phyloP scores from a whole-genome alignment of 768 basidiomycete genomes.

The Boletales sp. region DNA sequence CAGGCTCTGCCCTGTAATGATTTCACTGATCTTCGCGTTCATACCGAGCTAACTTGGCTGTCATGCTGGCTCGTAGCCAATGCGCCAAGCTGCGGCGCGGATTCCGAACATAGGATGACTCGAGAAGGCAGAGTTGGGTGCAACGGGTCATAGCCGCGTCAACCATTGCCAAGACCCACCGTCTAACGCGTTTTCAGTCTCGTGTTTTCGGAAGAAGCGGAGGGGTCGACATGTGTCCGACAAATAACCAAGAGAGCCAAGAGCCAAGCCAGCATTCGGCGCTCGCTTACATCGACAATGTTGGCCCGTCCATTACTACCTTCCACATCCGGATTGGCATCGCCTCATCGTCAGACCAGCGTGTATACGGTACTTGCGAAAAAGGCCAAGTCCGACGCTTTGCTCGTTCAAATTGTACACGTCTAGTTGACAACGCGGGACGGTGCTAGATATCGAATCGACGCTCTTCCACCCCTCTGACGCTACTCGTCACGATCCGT shows the following conservation, averaged over 20 bases:
- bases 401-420: no score
- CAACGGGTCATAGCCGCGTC: constrained; percentile 1
- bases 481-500: constrained; percentile 52
- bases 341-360: no score
- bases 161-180: neutral
- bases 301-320: constrained; percentile 15
- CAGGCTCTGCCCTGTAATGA: neutral
- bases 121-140: neutral
- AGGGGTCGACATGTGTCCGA: neutral
- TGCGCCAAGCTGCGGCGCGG: neutral
- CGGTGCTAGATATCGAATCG: constrained; percentile 32
- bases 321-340: constrained; percentile 5
- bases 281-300: neutral
- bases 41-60: neutral
- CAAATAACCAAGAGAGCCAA: constrained; percentile 6
- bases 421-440: neutral
- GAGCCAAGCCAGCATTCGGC: constrained; percentile 7
- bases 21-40: neutral
- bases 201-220: constrained; percentile 1
- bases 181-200: neutral
- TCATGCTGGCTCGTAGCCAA: no score
- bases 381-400: no score
- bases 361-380: no score
- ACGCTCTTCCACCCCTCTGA: constrained; percentile 31
- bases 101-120: neutral